These are phyloP conservation scores for Solanum arcanum DNA, from an alignment of 257 asterid species.

Conservation along the genomic window DNA sequence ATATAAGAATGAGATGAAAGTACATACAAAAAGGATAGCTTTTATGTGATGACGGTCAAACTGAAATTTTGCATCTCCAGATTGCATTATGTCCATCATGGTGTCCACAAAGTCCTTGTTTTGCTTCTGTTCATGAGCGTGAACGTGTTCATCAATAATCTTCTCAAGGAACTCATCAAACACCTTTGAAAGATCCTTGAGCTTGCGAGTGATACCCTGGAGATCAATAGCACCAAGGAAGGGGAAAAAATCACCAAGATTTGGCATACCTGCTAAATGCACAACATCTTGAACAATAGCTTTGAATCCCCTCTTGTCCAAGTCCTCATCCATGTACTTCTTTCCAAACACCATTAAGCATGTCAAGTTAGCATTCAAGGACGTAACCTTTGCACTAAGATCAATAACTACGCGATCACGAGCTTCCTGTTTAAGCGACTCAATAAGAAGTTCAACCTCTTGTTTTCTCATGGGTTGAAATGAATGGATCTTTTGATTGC, in stretches of 20 bases:
- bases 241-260: background rate
- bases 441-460: background rate
- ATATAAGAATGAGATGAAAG: no score
- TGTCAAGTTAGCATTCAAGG: background rate
- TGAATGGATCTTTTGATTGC: background rate
- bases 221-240: background rate
- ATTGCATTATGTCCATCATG: background rate
- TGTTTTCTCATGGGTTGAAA: background rate
- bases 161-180: background rate
- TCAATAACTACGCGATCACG: background rate
- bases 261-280: background rate
- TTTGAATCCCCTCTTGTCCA: background rate
- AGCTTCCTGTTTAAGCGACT: background rate
- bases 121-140: background rate
- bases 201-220: background rate
- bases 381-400: background rate
- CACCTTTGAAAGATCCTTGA: background rate
- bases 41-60: background rate
- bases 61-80: background rate
- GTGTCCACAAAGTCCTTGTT: background rate
- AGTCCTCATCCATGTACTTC: background rate
- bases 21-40: background rate
- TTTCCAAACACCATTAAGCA: slow-evolving; percentile 4
- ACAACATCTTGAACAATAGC: background rate
- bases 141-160: background rate